These are phyloP conservation scores for Escovopsis weberi DNA, from an alignment of 2,329 filamentous ascomycete genomes.

Conservation along the genomic window DNA sequence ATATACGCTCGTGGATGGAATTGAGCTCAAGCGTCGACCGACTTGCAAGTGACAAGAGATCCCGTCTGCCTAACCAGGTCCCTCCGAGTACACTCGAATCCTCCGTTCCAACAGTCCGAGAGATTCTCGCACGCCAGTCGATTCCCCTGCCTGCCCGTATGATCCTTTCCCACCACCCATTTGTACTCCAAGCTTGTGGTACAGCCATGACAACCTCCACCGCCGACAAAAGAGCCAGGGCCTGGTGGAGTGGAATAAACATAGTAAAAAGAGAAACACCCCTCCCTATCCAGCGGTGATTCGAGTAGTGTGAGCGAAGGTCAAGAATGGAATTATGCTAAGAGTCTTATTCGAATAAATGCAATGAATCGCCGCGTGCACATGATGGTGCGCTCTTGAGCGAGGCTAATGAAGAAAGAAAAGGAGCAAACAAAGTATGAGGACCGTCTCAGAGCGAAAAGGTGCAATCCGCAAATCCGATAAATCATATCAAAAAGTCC, in stretches of 20 bases:
- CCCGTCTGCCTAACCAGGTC: conserved; percentile 5
- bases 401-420: conserved; percentile 1
- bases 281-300: conserved; percentile 15
- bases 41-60: background rate
- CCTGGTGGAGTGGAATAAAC: background rate
- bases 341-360: conserved; percentile 10
- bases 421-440: conserved; percentile 2
- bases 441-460: conserved; percentile 8
- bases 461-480: conserved; percentile 20
- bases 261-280: conserved; percentile 1
- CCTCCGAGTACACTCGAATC: conserved; percentile 1
- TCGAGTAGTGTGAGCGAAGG: conserved; percentile 22
- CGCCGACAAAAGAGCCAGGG: conserved; percentile 1
- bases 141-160: too few species aligned
- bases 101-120: background rate
- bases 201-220: background rate
- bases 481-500: conserved; percentile 23
- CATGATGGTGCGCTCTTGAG: conserved; percentile 6
- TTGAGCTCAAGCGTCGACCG: background rate
- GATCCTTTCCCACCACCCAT: background rate
- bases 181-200: background rate
- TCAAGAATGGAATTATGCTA: conserved; percentile 27
- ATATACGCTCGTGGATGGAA: conserved; percentile 3
- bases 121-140: too few species aligned
- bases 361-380: conserved; percentile 5